Conservation (phyloP, 2,329 filamentous ascomycete genomes). For the Xylaria sp. region DNA sequence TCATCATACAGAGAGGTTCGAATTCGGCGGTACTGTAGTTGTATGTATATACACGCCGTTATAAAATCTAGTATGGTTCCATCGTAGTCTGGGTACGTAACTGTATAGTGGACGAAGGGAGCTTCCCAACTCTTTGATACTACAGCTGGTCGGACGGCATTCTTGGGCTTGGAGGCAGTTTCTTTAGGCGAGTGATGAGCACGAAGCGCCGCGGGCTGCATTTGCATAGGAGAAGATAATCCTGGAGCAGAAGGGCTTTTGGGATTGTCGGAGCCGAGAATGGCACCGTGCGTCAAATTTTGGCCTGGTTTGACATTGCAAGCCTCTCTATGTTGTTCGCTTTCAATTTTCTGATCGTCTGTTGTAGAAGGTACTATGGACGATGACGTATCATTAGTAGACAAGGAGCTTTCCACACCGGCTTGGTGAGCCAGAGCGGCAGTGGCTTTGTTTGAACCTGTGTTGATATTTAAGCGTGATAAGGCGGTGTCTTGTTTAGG, state of each 20-base stretch:
- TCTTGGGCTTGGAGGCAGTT: not conserved
- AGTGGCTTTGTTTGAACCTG: not conserved
- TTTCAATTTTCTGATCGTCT: slow-evolving; percentile 17
- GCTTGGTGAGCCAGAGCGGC: not conserved
- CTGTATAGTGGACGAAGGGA: slow-evolving; percentile 47
- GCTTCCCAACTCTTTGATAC: slow-evolving; percentile 26
- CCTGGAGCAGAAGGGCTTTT: slow-evolving; percentile 9
- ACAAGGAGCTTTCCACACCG: slow-evolving; percentile 38
- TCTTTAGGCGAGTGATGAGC: slow-evolving; percentile 24
- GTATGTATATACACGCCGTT: slow-evolving; percentile 48
- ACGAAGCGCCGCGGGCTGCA: slow-evolving; percentile 28
- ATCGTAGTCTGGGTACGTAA: slow-evolving; percentile 47
- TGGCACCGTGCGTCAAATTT: slow-evolving; percentile 5
- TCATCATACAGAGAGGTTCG: slow-evolving; percentile 51
- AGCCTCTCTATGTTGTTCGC: slow-evolving; percentile 18
- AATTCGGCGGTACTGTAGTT: slow-evolving; percentile 43
- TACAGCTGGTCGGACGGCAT: slow-evolving; percentile 3
- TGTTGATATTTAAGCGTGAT: slow-evolving; percentile 23
- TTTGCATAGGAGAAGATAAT: slow-evolving; percentile 36
- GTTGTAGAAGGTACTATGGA: slow-evolving; percentile 48
- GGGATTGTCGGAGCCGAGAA: not conserved
- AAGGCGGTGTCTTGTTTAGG: slow-evolving; percentile 22
- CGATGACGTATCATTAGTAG: slow-evolving; percentile 40
- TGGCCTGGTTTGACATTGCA: slow-evolving; percentile 15
- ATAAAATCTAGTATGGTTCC: slow-evolving; percentile 49